These are phyloP conservation scores for Flaveria linearis DNA, from an alignment of 129 eudicot species.

Conservation along the genomic window DNA sequence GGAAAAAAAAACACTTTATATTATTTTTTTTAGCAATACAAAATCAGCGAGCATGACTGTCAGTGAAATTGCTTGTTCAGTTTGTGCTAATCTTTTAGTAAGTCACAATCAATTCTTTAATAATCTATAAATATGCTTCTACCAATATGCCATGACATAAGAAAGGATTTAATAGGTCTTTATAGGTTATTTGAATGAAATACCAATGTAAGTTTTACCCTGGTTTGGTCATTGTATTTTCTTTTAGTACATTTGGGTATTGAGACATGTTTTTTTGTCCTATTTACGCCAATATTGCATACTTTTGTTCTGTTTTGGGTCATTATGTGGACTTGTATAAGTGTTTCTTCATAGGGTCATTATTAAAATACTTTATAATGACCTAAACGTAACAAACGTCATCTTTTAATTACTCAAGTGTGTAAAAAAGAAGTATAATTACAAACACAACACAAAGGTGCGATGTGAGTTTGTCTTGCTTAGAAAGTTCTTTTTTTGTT, in stretches of 20 bases:
- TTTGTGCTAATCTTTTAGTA: background rate
- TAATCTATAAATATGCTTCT: background rate
- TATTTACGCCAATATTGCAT: background rate
- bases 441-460: background rate
- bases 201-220: background rate
- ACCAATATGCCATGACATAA: background rate
- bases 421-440: background rate
- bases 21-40: background rate
- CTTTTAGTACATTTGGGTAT: background rate
- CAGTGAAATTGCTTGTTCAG: background rate
- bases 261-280: background rate
- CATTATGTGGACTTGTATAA: background rate
- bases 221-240: background rate
- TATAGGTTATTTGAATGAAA: background rate
- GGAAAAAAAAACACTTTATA: background rate
- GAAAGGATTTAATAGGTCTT: background rate
- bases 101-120: conserved; percentile 1
- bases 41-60: background rate
- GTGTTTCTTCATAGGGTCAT: background rate
- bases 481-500: background rate
- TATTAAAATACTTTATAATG: background rate
- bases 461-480: background rate
- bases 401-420: background rate
- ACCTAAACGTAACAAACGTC: background rate
- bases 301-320: background rate